phyloP scores from a whole-genome alignment of 208 protist species.

The Leishmania major region DNA sequence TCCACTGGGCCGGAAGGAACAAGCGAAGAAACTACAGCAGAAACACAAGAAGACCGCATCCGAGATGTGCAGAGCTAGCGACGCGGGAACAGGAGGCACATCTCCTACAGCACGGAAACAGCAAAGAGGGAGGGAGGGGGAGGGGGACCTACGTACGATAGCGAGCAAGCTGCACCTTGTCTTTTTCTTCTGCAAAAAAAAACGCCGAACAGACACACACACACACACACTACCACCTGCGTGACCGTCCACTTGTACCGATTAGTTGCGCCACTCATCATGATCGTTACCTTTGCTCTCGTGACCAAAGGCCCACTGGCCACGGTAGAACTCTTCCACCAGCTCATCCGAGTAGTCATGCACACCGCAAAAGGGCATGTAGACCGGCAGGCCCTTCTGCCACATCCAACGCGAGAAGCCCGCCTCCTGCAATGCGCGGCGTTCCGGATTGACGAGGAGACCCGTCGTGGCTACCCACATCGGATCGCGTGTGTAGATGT shows the following conservation, averaged over 20 bases:
- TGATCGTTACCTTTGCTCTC: conserved; percentile 89
- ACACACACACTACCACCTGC: not conserved
- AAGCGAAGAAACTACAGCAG: not conserved
- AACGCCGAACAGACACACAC: not conserved
- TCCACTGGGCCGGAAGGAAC: not conserved
- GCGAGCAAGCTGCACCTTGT: not conserved
- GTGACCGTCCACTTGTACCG: not conserved
- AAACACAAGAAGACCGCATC: not conserved
- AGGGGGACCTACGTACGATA: not conserved
- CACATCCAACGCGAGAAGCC: conserved; percentile 86
- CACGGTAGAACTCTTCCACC: conserved; percentile 91
- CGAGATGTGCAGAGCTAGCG: not conserved
- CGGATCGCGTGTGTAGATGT: conserved; percentile 75
- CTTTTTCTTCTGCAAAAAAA: not conserved
- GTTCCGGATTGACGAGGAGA: conserved; percentile 81
- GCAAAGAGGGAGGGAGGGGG: not conserved
- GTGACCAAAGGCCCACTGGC: conserved; percentile 86
- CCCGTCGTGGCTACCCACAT: conserved; percentile 81
- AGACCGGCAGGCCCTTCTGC: conserved; percentile 83
- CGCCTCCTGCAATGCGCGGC: conserved; percentile 72
- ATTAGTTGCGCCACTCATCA: conserved; percentile 88
- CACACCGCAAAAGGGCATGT: conserved; percentile 90
- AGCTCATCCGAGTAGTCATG: conserved; percentile 90
- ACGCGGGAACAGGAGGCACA: not conserved
- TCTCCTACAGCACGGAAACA: not conserved